Percentiles rank a stretch among this genome's conserved stretches.
Evolutionary conservation across 345 rosid species (phyloP).

Genomic region (Salix exigua): DNA sequence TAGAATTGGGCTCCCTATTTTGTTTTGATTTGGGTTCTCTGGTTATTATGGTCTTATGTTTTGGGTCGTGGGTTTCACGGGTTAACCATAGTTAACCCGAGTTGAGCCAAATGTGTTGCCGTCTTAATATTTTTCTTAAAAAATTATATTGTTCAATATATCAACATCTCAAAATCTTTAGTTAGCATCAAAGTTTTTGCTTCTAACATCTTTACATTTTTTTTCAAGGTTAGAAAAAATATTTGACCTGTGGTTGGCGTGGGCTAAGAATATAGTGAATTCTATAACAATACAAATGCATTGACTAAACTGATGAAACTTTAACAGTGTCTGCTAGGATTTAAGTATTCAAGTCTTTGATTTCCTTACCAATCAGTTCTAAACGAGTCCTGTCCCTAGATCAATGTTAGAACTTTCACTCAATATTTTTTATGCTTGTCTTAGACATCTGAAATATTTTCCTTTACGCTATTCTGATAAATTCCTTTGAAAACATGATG

Average conservation of each 20-base stretch:
- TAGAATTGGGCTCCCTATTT: no score
- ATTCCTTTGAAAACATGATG: not conserved
- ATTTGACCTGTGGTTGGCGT: no score
- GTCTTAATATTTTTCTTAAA: not conserved
- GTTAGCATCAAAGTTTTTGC: no score
- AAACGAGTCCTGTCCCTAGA: not conserved
- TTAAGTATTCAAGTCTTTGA: not conserved
- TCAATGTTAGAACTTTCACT: slow-evolving; percentile 1
- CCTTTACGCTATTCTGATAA: not conserved
- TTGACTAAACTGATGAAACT: not conserved
- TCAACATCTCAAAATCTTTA: no score
- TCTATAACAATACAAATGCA: not conserved
- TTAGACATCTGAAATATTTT: not conserved
- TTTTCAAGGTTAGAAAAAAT: no score
- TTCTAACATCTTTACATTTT: no score
- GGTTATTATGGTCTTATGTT: no score
- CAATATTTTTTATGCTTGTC: not conserved
- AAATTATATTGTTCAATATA: no score
- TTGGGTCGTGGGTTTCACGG: not conserved
- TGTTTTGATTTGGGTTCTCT: no score
- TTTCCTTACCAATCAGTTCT: not conserved
- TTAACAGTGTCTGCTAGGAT: not conserved
- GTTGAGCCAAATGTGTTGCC: not conserved
- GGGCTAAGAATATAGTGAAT: no score
- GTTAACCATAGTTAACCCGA: not conserved